Conservation (phyloP, 768 basidiomycete species). For the Auricularia auricula-judae region DNA sequence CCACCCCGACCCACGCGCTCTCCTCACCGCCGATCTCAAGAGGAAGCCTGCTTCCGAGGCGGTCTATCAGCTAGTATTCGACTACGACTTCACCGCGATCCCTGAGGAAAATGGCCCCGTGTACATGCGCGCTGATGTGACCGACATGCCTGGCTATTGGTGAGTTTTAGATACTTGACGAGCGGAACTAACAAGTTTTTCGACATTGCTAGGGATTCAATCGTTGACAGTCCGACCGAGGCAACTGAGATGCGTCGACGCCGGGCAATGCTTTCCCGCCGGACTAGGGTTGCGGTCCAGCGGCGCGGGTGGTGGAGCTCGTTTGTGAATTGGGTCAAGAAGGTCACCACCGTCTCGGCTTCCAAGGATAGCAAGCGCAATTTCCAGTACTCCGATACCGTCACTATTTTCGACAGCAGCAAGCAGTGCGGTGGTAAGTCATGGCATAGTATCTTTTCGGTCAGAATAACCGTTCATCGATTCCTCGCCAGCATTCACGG, state of each 20-base stretch:
- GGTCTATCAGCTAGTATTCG: conserved; percentile 3
- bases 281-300: background rate
- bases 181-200: background rate
- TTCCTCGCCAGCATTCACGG: background rate
- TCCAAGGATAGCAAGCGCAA: background rate
- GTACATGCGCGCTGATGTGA: background rate
- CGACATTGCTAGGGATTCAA: background rate
- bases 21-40: background rate
- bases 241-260: background rate
- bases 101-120: conserved; percentile 4
- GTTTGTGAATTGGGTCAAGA: background rate
- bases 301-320: background rate
- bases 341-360: background rate
- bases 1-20: background rate
- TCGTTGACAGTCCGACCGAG: background rate
- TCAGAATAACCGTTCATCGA: background rate
- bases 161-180: background rate
- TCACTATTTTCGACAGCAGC: background rate
- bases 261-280: background rate
- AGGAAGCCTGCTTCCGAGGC: background rate
- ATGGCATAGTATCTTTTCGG: background rate
- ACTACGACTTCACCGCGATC: conserved; percentile 4
- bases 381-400: background rate
- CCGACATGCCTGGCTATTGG: conserved; percentile 1
- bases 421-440: background rate